Conservation (phyloP, 768 basidiomycete species). For the Suillus clintonianus region DNA sequence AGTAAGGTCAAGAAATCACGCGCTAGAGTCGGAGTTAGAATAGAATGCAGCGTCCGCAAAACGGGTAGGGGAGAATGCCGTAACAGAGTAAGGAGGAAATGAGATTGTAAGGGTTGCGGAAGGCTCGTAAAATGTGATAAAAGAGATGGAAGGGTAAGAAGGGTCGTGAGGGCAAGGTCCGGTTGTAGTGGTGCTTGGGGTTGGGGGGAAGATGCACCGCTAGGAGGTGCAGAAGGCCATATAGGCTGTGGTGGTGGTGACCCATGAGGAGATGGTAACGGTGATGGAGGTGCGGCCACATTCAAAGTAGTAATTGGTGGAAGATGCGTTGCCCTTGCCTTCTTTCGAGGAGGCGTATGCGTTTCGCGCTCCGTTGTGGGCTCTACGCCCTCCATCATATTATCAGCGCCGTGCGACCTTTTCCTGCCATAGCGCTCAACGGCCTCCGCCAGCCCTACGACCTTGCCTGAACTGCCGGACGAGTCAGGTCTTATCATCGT, state of each 20-base stretch:
- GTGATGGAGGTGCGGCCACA: conserved; percentile 80
- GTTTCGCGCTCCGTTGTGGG: conserved; percentile 47
- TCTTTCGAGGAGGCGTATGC: conserved; percentile 69
- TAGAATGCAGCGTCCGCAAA: conserved; percentile 83
- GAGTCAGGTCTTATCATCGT: conserved; percentile 72
- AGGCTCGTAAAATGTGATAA: conserved; percentile 79
- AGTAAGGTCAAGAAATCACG: conserved; percentile 93
- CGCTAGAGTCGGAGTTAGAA: conserved; percentile 87
- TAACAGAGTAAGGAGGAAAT: conserved; percentile 89
- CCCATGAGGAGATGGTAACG: conserved; percentile 82
- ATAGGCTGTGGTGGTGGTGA: conserved; percentile 76
- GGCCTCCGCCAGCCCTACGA: conserved; percentile 74
- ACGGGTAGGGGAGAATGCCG: conserved; percentile 92
- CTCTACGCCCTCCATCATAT: conserved; percentile 77
- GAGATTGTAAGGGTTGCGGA: conserved; percentile 84
- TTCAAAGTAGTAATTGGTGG: conserved; percentile 66
- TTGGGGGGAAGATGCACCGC: conserved; percentile 70
- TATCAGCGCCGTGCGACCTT: conserved; percentile 53
- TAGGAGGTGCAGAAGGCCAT: conserved; percentile 84
- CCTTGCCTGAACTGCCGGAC: conserved; percentile 44
- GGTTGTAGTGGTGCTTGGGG: conserved; percentile 77
- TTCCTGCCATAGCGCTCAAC: conserved; percentile 78
- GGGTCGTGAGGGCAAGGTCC: conserved; percentile 78
- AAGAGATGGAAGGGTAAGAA: conserved; percentile 83
- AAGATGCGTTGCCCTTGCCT: conserved; percentile 61